phyloP scores from a whole-genome alignment of 345 rosid species.

The Gossypium arboreum region DNA sequence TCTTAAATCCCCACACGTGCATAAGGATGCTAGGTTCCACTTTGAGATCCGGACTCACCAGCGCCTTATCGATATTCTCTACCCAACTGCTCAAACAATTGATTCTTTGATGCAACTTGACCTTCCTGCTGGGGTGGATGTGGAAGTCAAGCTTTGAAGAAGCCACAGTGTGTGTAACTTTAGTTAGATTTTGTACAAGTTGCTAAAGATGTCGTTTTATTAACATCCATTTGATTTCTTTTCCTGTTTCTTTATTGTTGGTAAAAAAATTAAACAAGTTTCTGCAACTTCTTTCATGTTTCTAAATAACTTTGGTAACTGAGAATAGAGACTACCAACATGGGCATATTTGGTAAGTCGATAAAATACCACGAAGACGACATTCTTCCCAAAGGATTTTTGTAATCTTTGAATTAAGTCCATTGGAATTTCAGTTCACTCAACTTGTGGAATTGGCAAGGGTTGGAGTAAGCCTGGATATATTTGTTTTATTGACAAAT shows the following conservation, averaged over 20 bases:
- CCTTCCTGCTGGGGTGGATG: constrained; percentile 96
- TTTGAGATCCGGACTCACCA: constrained; percentile 95
- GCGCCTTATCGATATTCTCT: constrained; percentile 82
- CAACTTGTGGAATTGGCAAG: too few species aligned
- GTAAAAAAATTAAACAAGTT: not conserved
- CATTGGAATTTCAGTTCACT: too few species aligned
- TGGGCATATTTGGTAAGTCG: too few species aligned
- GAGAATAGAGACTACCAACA: too few species aligned
- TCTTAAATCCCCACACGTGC: constrained; percentile 97
- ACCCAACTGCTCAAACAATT: constrained; percentile 94
- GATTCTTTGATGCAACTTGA: constrained; percentile 98
- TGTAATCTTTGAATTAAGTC: too few species aligned
- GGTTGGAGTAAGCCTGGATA: too few species aligned
- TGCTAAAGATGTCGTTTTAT: not conserved
- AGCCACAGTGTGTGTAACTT: not conserved
- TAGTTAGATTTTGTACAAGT: constrained; percentile 20
- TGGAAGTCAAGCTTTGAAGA: constrained; percentile 90
- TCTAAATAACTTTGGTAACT: not conserved
- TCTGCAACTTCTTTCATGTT: not conserved
- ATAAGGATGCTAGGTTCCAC: constrained; percentile 97
- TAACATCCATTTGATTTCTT: not conserved
- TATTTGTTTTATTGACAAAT: too few species aligned
- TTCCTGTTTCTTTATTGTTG: not conserved
- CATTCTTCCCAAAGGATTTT: too few species aligned
- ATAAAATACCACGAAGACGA: too few species aligned